Conservation (phyloP, 805 yeast genomes). For the Cyberlindnera nakhonratchasimensis region DNA sequence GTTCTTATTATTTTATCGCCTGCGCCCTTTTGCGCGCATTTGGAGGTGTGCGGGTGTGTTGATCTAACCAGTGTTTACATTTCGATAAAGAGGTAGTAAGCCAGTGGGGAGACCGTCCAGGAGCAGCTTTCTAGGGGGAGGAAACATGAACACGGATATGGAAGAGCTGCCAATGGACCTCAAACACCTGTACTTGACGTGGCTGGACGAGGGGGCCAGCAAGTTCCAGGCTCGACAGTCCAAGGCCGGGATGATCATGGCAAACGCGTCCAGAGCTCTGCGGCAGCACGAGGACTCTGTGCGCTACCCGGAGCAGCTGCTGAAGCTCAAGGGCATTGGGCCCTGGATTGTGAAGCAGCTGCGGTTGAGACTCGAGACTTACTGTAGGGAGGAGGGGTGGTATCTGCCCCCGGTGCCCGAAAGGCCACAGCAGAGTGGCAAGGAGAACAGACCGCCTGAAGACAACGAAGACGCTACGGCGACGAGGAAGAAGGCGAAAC, state of each 20-base stretch:
- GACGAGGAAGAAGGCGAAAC: constrained; percentile 24
- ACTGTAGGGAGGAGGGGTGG: constrained; percentile 54
- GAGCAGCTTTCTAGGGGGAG: no score
- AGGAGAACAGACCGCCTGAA: constrained; percentile 8
- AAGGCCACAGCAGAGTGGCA: constrained; percentile 9
- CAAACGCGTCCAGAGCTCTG: constrained; percentile 54
- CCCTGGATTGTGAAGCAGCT: constrained; percentile 57
- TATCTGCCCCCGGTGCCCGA: constrained; percentile 37
- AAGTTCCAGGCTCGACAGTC: constrained; percentile 46
- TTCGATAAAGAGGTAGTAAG: no score
- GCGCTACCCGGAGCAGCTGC: constrained; percentile 45
- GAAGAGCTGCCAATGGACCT: constrained; percentile 41
- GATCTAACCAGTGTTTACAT: no score
- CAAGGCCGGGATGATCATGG: constrained; percentile 49
- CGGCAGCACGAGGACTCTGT: constrained; percentile 42
- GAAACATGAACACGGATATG: no score
- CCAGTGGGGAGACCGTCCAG: no score
- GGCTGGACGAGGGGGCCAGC: constrained; percentile 55
- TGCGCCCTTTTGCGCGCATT: no score
- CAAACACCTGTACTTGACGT: constrained; percentile 48
- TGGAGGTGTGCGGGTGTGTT: no score
- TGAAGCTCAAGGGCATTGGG: constrained; percentile 65
- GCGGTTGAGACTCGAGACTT: constrained; percentile 40
- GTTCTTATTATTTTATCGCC: no score
- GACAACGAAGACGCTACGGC: neutral